Base-by-base conservation (phyloP, 73 alveolate species). In the Vitrella brassicaformis region DNA sequence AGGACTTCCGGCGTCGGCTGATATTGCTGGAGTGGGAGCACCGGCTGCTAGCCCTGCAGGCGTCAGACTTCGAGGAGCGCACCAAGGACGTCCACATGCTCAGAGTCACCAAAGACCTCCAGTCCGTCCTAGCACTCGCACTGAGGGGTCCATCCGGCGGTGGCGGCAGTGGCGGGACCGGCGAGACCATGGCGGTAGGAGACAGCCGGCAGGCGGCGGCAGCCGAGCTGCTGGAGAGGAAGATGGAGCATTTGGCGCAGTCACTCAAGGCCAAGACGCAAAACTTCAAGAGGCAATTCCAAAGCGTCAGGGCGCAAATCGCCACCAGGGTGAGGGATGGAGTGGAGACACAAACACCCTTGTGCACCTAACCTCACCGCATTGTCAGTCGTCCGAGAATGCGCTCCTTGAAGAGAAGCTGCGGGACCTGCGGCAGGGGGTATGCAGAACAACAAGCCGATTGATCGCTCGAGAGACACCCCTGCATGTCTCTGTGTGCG, bases 21-120 rank as follows among this genome's bases (percentile, higher is more conserved):
- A 68, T 71, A 70, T n/a, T 70, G n/a, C 66, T 75, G 71, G 76
- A 75, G 71, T 75, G 82, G 84, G 84, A 78, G 84, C 84, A 70
- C 39, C 72, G 69, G 46, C 68, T 78, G 84, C 68, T 78, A 67
- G 72, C 84, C 26, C 72, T 78, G 29, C 84, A 78, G 47, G 69
- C 84, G 25, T 28, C 77, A 0, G 84, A 78, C 64, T 28, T 78
- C 45, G 78, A 78, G 78, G 84, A 78, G 78, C 29, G 84, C 22
- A 70, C 78, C 30, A 78, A 78, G 47, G 84, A 78, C 47, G 84
- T 78, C 26, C 84, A 78, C 68, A 78, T 78, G 84, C 78, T 78
- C 31, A 75, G 84, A 10, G 84, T 78, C 30, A 78, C 84, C 46
- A 78, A 78, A 72, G 84, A 27, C 31, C 46, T 73, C 56, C 56